Evolutionary conservation across 192 early-diverging fungal genomes (phyloP).

Genomic region (Irineochytrium annulatum): DNA sequence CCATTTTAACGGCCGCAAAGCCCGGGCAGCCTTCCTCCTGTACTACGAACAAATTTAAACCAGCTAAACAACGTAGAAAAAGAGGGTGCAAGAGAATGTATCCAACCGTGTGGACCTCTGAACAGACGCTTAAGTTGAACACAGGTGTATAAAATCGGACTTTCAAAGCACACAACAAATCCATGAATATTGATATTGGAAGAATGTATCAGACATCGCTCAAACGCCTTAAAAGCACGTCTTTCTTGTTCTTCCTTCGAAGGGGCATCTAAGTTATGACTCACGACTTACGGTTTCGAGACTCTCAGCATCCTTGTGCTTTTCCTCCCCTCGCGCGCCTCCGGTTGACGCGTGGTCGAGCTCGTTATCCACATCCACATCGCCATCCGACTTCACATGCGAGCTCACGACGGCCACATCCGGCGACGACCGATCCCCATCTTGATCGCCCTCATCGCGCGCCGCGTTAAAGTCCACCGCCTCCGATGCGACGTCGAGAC

Average conservation of each 20-base stretch:
- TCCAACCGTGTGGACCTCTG: slow-evolving; percentile 4
- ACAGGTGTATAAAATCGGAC: neutral
- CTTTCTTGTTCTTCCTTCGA: slow-evolving; percentile 29
- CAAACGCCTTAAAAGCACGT: slow-evolving; percentile 11
- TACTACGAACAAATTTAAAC: neutral
- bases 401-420: neutral
- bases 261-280: neutral
- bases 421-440: neutral
- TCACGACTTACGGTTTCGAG: neutral
- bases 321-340: slow-evolving; percentile 7
- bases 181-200: slow-evolving; percentile 31
- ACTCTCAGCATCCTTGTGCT: neutral
- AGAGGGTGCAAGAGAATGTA: neutral
- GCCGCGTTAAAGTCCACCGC: slow-evolving; percentile 13
- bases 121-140: neutral
- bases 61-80: neutral
- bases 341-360: too few species aligned
- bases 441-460: neutral
- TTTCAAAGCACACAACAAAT: neutral
- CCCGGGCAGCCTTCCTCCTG: neutral
- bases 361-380: too few species aligned
- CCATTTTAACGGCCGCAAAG: neutral
- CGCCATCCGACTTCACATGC: too few species aligned
- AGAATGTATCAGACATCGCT: slow-evolving; percentile 37
- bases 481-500: slow-evolving; percentile 29